These are phyloP conservation scores for Parachaetomium inaequale DNA, from an alignment of 495 filamentous ascomycete species.

Conservation along the genomic window DNA sequence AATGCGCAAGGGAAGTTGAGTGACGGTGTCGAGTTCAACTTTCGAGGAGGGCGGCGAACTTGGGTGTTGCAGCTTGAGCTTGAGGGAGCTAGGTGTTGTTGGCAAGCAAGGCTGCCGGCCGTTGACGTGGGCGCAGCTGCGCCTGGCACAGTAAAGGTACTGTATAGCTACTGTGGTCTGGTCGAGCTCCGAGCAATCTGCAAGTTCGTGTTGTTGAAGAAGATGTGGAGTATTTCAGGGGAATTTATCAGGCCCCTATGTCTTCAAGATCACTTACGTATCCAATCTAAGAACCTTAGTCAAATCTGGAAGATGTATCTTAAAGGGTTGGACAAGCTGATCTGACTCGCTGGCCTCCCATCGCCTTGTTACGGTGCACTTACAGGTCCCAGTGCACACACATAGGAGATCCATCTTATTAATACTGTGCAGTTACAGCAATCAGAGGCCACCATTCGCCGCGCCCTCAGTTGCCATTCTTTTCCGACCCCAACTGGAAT, in stretches of 20 bases:
- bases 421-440: not conserved
- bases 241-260: not conserved
- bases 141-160: not conserved
- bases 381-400: not conserved
- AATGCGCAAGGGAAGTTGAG: not conserved
- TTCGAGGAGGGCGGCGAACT: slow-evolving; percentile 1
- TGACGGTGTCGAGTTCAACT: not conserved
- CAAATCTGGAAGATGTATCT: not conserved
- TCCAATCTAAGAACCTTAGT: not conserved
- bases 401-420: not conserved
- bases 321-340: not conserved
- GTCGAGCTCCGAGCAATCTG: not conserved
- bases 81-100: not conserved
- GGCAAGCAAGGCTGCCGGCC: slow-evolving; percentile 1
- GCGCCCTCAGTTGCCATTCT: not conserved
- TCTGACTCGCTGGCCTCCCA: slow-evolving; percentile 16
- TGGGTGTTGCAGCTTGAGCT: slow-evolving; percentile 2
- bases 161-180: not conserved
- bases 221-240: not conserved
- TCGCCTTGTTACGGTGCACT: not conserved
- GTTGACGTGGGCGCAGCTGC: slow-evolving; percentile 1
- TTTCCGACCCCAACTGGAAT: slow-evolving; percentile 8
- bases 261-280: not conserved
- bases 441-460: not conserved
- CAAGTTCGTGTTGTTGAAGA: not conserved